Evolutionary conservation across 805 yeast genomes (phyloP).

Genomic region (Kazachstania viticola): DNA sequence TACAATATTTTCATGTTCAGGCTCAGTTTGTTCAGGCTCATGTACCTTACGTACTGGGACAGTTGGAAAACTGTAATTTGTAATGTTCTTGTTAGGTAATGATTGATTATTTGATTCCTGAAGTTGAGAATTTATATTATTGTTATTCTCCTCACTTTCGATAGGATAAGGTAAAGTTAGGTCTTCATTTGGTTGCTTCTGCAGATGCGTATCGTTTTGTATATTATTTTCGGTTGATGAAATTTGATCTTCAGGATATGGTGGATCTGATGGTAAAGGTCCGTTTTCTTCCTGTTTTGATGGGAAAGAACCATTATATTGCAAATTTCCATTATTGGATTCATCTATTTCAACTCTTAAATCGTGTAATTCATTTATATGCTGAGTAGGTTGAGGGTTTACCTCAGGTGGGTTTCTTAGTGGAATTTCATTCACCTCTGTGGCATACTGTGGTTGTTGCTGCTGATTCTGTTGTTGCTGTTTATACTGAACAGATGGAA

Average conservation of each 20-base stretch:
- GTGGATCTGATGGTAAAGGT: too few relatives aligned
- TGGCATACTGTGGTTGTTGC: conserved; percentile 3
- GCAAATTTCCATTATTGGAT: too few relatives aligned
- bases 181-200: too few relatives aligned
- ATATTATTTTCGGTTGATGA: too few relatives aligned
- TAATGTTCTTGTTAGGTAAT: too few relatives aligned
- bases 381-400: conserved; percentile 1
- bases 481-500: conserved; percentile 2
- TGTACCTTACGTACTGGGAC: conserved; percentile 27
- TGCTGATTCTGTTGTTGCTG: conserved; percentile 6
- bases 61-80: conserved; percentile 31
- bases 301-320: too few relatives aligned
- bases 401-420: too few relatives aligned
- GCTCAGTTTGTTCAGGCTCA: conserved; percentile 1
- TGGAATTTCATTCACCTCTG: too few relatives aligned
- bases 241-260: too few relatives aligned
- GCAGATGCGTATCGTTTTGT: too few relatives aligned
- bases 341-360: conserved; percentile 6
- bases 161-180: conserved; percentile 16
- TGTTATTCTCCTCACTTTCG: conserved; percentile 5
- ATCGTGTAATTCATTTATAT: conserved; percentile 1
- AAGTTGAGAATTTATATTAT: conserved; percentile 1
- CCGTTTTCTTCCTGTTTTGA: too few relatives aligned
- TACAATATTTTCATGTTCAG: conserved; percentile 1
- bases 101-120: conserved; percentile 1